Evolutionary conservation across 345 rosid species (phyloP), one percentile per base, ranked within the genome.

Genomic region (Orychophragmus violaceus): DNA sequence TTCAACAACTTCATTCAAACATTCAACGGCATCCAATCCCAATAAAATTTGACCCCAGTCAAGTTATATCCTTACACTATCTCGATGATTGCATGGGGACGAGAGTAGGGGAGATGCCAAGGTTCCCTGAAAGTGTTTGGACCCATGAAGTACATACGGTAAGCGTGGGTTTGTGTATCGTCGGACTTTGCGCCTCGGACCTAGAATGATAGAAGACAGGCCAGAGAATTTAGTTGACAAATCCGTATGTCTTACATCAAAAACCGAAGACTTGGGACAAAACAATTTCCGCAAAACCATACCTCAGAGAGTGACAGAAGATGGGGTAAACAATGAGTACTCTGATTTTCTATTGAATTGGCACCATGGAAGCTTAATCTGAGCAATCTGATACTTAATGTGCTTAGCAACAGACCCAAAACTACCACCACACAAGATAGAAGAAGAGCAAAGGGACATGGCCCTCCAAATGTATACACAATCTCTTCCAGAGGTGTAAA

Each of bases 21-120:
- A 27, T 48, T 37, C 23, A 66, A 3, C 48, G 56, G 65, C 65
- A 77, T 69, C 18, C 66, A 66, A 66, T 53, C 27, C 23, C 27
- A 55, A 49, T 59, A 71, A 23, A 41, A 30, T 45, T 25, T 24
- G 21, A 46, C 32, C 32, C 16, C 66, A 57, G 57, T 53, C 18
- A 64, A 62, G 59, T 37, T 63, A 49, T 61, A 71, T 72, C 16
- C 99, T 86, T 85, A 90, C 99, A 94, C 97, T 50, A 90, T 88
- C 78, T 88, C 92, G 64, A 88, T 88, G 76, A 90, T 88, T 61
- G 95, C 84, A 82, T 84, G 81, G 2, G 99, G 90, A 60, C 89
- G 97, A 65, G 95, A 86, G 66, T 90, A 90, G 39, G 97, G 99
- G 76, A 94, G 95, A 79, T 90, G 91, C 98, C 98, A 93, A 18